Evolutionary conservation across 495 filamentous ascomycete genomes (phyloP), one percentile per base, ranked within the genome.

Genomic region (Daldinia decipiens): DNA sequence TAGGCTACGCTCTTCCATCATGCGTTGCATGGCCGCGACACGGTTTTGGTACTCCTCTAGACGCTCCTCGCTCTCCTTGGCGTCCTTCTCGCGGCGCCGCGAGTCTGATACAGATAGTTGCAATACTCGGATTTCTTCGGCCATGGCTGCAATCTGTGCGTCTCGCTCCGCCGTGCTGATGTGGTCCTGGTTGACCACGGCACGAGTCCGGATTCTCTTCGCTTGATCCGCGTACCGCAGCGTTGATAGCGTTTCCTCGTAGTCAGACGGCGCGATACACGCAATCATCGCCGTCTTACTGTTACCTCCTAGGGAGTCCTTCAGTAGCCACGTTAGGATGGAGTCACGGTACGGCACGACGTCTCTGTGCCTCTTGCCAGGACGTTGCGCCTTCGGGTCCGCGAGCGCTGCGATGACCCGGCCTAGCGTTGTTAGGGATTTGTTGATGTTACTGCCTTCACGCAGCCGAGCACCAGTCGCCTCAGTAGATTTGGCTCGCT

Each of bases 251-350:
- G 95, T 98, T 77, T 99, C 95, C 59, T 99, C 95, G 78, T 98
- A 99, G 83, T 99, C 95, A 1, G 90, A 89, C 0, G 95, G 95
- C 6, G 94, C 87, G 74, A 99, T 97, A 77, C 96, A 98, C 13
- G 95, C 95, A 67, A 99, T 98, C 95, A 99, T 99, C 43, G 95
- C 95, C 6, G 95, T 99, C 79, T 98, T 99, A 71, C 88, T 92
- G 81, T 99, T 99, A 39, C 95, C 95, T 15, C 96, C 95, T 1
- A 99, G 85, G 3, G 90, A 93, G 77, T 98, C 95, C 75, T 98
- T 98, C 67, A 99, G 84, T 21, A 99, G 85, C 94, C 94, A 98
- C 9, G 95, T 99, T n/a, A 99, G 86, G 72, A 99, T 94, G 2
- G 92, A 95, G 81, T 99, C 95, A 43, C 95, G 92, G 77, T 97